Evolutionary conservation across 23 red algal genomes (phyloP).

Genomic region (Cyanidioschyzon merolae): DNA sequence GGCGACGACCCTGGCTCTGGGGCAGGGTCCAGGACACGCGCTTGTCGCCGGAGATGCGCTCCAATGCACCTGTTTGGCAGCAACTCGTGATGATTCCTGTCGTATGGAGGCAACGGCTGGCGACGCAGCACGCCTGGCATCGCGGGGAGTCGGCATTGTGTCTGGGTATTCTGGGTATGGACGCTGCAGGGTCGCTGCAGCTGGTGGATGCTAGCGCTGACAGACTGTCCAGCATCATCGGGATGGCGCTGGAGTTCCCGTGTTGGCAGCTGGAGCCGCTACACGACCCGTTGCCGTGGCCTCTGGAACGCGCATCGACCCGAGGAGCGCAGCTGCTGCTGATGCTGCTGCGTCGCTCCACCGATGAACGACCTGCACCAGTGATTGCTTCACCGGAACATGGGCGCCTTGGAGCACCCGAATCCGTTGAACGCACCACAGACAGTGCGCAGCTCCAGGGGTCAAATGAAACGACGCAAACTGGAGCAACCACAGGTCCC

Average conservation of each 20-base stretch:
- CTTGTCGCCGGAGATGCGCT: background rate
- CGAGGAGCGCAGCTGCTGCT: too few relatives aligned
- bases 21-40: background rate
- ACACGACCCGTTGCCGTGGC: too few relatives aligned
- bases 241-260: background rate
- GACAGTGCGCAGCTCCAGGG: too few relatives aligned
- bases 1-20: background rate
- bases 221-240: background rate
- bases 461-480: too few relatives aligned
- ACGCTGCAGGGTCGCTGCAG: background rate
- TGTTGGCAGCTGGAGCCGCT: background rate
- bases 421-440: too few relatives aligned
- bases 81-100: background rate
- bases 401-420: too few relatives aligned
- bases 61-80: background rate
- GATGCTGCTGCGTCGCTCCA: too few relatives aligned
- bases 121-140: background rate
- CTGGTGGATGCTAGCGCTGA: background rate
- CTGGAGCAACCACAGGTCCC: too few relatives aligned
- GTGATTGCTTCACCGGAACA: too few relatives aligned
- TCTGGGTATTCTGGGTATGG: background rate
- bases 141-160: background rate
- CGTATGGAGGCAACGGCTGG: background rate
- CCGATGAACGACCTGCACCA: too few relatives aligned
- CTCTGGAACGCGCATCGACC: too few relatives aligned